Conservation (phyloP, 208 protist species). For the Trypanosoma scelopori region DNA sequence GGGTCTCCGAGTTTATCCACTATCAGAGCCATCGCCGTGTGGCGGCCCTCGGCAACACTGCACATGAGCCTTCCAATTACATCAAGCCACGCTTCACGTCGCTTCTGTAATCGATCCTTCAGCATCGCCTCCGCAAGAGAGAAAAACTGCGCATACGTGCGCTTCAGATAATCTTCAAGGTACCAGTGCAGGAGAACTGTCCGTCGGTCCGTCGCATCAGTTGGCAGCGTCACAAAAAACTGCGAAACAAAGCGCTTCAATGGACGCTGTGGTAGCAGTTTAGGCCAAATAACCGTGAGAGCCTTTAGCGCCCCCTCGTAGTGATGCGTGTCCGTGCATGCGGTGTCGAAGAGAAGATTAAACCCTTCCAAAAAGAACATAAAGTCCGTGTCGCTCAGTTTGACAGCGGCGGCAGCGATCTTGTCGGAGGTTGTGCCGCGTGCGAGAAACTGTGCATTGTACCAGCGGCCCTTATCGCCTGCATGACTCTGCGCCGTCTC, state of each 20-base stretch:
- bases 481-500: conserved; percentile 55
- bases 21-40: conserved; percentile 83
- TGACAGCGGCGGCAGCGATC: conserved; percentile 86
- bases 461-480: conserved; percentile 77
- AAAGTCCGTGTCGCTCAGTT: conserved; percentile 89
- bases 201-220: conserved; percentile 54
- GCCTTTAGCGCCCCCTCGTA: conserved; percentile 90
- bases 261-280: conserved; percentile 80
- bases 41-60: conserved; percentile 75
- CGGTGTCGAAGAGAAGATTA: conserved; percentile 88
- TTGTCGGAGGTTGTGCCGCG: conserved; percentile 88
- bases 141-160: conserved; percentile 88
- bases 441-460: conserved; percentile 84
- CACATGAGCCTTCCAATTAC: conserved; percentile 85
- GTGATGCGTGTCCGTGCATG: conserved; percentile 87
- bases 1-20: conserved; percentile 92
- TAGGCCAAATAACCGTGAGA: conserved; percentile 84
- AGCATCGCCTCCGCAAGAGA: conserved; percentile 86
- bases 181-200: conserved; percentile 90
- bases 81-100: conserved; percentile 85
- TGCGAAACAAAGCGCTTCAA: conserved; percentile 88
- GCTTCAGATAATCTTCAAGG: conserved; percentile 91
- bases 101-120: conserved; percentile 84
- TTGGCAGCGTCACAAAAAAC: conserved; percentile 90
- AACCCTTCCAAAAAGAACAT: conserved; percentile 92